A percentile compares a stretch with the other conserved stretches of the same genome.
Evolutionary conservation across 2,329 filamentous ascomycete species (phyloP).

Genomic region (Neofusicoccum parvum): DNA sequence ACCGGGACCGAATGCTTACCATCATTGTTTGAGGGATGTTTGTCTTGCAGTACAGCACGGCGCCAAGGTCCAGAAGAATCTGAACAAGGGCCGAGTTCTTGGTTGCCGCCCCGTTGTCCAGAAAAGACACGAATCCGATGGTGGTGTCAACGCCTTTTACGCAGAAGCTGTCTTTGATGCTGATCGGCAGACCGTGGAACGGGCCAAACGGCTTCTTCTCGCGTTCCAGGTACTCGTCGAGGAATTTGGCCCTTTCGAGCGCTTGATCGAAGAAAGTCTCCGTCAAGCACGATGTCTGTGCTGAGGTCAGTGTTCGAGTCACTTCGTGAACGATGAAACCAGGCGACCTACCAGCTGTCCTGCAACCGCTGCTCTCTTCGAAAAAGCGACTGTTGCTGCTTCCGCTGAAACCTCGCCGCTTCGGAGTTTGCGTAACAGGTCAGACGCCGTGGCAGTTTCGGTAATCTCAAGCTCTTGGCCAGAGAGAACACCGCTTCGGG

Average conservation of each 20-base stretch:
- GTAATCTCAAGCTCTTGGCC: conserved; percentile 38
- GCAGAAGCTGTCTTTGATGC: conserved; percentile 54
- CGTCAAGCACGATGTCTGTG: conserved; percentile 41
- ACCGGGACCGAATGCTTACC: conserved; percentile 35
- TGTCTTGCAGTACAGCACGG: conserved; percentile 55
- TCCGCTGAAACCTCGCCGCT: conserved; percentile 30
- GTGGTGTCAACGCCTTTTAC: conserved; percentile 53
- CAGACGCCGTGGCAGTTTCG: conserved; percentile 38
- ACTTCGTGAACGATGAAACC: neutral
- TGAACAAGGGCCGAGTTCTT: conserved; percentile 31
- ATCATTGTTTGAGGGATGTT: conserved; percentile 59
- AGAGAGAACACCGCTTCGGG: conserved; percentile 33
- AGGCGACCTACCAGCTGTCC: conserved; percentile 52
- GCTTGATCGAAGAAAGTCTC: conserved; percentile 43
- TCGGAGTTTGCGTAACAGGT: conserved; percentile 32
- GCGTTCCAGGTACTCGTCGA: conserved; percentile 34
- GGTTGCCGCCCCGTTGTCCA: conserved; percentile 22
- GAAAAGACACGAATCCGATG: conserved; percentile 52
- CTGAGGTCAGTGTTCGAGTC: neutral
- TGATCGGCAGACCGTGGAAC: conserved; percentile 54
- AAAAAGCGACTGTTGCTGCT: conserved; percentile 57
- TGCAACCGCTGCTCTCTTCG: conserved; percentile 56
- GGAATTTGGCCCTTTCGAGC: conserved; percentile 34
- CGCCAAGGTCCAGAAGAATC: conserved; percentile 46
- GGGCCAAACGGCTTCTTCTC: conserved; percentile 44